Percentiles rank a stretch among this genome's conserved stretches.
Evolutionary conservation across 352 stramenopile genomes (phyloP).

Genomic region (Phytophthora podocarpi): DNA sequence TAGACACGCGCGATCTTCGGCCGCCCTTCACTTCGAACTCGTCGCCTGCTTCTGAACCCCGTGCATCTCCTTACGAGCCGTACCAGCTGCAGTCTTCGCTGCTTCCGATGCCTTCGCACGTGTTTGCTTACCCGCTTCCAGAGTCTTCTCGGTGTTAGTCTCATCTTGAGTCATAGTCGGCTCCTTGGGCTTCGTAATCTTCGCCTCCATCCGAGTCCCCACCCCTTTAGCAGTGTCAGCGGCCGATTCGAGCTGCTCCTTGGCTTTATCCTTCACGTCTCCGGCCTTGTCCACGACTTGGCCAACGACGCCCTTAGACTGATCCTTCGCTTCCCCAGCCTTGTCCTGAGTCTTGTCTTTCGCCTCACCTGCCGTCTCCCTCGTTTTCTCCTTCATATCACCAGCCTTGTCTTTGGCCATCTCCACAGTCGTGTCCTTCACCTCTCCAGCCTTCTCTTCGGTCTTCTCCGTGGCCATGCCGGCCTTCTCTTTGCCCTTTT

Average conservation of each 20-base stretch:
- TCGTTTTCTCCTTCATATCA: conserved; percentile 26
- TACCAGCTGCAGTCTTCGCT: conserved; percentile 19
- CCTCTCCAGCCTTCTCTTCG: conserved; percentile 23
- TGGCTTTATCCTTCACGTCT: conserved; percentile 22
- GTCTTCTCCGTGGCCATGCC: conserved; percentile 28
- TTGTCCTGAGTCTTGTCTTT: conserved; percentile 15
- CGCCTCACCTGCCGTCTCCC: conserved; percentile 17
- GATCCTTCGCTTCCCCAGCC: conserved; percentile 10
- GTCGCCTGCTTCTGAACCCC: conserved; percentile 12
- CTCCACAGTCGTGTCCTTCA: conserved; percentile 12
- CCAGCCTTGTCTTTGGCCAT: conserved; percentile 28
- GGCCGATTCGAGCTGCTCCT: conserved; percentile 12
- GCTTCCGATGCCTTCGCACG: conserved; percentile 26
- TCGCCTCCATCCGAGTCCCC: conserved; percentile 3
- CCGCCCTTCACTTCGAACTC: conserved; percentile 32
- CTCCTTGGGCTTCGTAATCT: conserved; percentile 27
- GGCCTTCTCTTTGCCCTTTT: conserved; percentile 36
- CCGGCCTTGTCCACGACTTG: conserved; percentile 12
- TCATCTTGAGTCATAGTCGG: conserved; percentile 18
- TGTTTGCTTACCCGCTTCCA: conserved; percentile 22
- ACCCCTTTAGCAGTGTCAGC: conserved; percentile 20
- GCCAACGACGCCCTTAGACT: conserved; percentile 10
- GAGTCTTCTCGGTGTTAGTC: conserved; percentile 10
- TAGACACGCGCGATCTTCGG: conserved; percentile 4
- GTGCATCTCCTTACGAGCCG: conserved; percentile 11